Conservation (phyloP, 768 basidiomycete species). For the Suillus placidus region DNA sequence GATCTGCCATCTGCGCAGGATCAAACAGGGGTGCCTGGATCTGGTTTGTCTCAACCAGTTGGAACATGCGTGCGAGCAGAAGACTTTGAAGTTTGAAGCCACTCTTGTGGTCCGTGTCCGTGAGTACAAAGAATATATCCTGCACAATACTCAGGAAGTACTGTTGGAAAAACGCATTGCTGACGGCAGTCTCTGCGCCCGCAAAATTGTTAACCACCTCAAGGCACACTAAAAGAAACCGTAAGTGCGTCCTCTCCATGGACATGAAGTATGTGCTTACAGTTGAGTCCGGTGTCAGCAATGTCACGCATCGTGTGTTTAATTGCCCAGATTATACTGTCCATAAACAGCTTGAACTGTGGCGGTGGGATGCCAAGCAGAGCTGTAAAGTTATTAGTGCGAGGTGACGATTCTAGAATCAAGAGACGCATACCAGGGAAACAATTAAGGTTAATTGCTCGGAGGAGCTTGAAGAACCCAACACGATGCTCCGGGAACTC, state of each 20-base stretch:
- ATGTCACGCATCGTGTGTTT: constrained; percentile 99
- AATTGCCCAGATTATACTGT: constrained; percentile 99
- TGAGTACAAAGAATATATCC: constrained; percentile 96
- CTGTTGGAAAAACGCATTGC: constrained; percentile 94
- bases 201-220: constrained; percentile 97
- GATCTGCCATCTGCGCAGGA: constrained; percentile 67
- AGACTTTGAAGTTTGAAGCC: constrained; percentile 95
- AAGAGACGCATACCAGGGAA: constrained; percentile 73
- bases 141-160: constrained; percentile 93
- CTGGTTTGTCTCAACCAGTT: constrained; percentile 80
- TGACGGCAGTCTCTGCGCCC: constrained; percentile 71
- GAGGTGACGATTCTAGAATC: constrained; percentile 5
- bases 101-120: constrained; percentile 98
- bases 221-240: constrained; percentile 64
- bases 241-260: constrained; percentile 12
- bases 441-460: constrained; percentile 89
- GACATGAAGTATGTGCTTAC: constrained; percentile 41
- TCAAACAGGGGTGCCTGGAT: constrained; percentile 88
- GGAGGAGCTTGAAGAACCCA: constrained; percentile 94
- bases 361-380: constrained; percentile 83
- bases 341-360: constrained; percentile 98
- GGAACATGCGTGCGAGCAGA: constrained; percentile 92
- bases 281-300: constrained; percentile 83
- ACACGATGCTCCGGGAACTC: constrained; percentile 98
- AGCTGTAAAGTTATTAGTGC: constrained; percentile 45